Base-by-base conservation (phyloP, 139 green algal genomes). In the Chlorella sp. region DNA sequence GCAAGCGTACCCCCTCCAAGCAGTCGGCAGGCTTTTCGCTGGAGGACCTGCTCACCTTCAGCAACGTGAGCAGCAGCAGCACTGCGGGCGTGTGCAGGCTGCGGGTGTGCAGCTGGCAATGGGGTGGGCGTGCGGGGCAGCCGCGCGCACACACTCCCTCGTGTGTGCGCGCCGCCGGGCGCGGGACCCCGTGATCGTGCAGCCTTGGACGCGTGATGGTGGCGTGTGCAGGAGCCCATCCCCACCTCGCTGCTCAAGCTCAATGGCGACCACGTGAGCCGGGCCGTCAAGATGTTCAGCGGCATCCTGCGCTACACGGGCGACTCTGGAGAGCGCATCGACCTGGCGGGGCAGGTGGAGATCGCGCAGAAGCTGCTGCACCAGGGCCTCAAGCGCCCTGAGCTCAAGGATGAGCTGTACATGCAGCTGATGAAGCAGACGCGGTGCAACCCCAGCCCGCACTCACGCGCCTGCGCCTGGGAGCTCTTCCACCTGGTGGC, bases 341-440 rank as follows among this genome's bases (percentile, higher is more conserved):
- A 72, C 1, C 35, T 66, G 24, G 69, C 75, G 0, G 36, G 69
- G 36, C 65, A 76, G 23, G 35, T 89, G 17, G 91, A 96, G 64
- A 86, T 95, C 34, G 85, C 82, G 0, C 89, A 94, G 84, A 98
- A 97, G 85, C 85, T 98, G 66, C 75, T 97, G 69, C 91, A 97
- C 72, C 89, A 95, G 73, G 90, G 85, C 23, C 74, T 97, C 22
- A 95, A 96, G 77, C 79, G 90, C 2, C 74, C 86, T 5, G 94
- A 98, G 85, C 88, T 98, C 31, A 87, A 88, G 14, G 94, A 98
- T 72, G 94, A 98, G 88, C 80, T 98, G 49, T 92, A 88, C 76
- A 89, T 90, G 83, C 85, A 89, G 75, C 84, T 98, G 23, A 67
- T 97, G 4, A 97, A 97, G 83, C 93, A 98, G 82, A 96, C 91